Evolutionary conservation across 1,284 basidiomycete species (phyloP), one percentile per base, ranked within the genome.

Genomic region (Agaricales sp.): DNA sequence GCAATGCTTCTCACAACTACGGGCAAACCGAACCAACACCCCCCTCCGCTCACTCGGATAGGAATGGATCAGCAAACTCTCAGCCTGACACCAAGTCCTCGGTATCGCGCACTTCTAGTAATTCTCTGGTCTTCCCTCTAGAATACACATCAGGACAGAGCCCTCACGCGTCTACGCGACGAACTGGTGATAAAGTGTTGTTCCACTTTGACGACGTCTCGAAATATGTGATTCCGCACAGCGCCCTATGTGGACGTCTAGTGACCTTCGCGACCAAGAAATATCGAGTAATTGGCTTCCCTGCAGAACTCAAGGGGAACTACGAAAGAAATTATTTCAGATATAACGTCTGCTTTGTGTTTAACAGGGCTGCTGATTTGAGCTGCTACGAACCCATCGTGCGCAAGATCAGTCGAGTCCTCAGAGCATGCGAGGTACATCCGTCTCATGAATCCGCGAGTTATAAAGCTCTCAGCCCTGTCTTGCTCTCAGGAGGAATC

Each of bases 341-440:
- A 59, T 99, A 93, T 70, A 99, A 98, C 61, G 68, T 98, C 26
- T 96, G 92, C 63, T 96, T 98, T 64, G 95, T 98, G 3, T 99
- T 99, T 62, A 90, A 95, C 46, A 78, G 83, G 35, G 75, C 77
- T 20, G 90, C 92, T 2, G 93, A 95, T 60, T 69, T 97, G 39
- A 89, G 89, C 58, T 92, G 92, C 50, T 99, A 96, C 65, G 95
- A 99, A 59, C 92, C 94, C 0, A 80, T 99, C 48, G 92, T 98
- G 11, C 78, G 95, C 45, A 99, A 99, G 70, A 86, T 92, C 46
- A 93, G 87, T 52, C 78, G 94, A 20, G 90, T 96, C 21, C 67
- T 99, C 51, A 80, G 82, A 19, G 67, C 82, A 38, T 85, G 94
- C 62, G 95, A 99, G 77, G 93, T 93, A 59, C 55, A 82, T 55